phyloP scores from a whole-genome alignment of 2,329 filamentous ascomycete genomes.

The Drechslerella stenobrocha region DNA sequence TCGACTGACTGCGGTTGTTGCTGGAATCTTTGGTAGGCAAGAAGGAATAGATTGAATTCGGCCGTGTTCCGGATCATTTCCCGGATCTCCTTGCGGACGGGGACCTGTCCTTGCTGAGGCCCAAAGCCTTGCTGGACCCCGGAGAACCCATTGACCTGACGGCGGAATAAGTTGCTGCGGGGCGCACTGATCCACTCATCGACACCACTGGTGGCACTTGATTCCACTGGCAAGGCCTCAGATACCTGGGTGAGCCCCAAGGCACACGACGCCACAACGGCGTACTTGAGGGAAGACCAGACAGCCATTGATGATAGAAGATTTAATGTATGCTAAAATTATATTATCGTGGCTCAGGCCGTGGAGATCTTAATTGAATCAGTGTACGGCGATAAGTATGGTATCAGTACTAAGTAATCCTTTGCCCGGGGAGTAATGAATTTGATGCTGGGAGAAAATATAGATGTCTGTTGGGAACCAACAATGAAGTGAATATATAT shows the following conservation, averaged over 20 bases:
- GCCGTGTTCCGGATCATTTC: constrained; percentile 24
- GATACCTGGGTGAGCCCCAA: constrained; percentile 31
- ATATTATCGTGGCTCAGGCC: not conserved
- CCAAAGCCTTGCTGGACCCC: constrained; percentile 28
- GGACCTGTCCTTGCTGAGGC: constrained; percentile 22
- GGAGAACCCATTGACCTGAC: constrained; percentile 21
- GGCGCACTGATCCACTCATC: constrained; percentile 26
- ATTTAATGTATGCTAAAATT: constrained; percentile 5
- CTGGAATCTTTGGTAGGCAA: constrained; percentile 74
- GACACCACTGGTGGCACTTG: not conserved
- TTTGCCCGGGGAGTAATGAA: not conserved
- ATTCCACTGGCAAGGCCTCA: constrained; percentile 24
- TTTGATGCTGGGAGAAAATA: not conserved
- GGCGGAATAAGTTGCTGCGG: constrained; percentile 17
- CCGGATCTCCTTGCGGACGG: constrained; percentile 40
- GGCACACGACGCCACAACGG: constrained; percentile 36
- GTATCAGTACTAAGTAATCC: too few relatives aligned
- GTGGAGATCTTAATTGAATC: too few relatives aligned
- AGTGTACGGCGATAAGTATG: too few relatives aligned
- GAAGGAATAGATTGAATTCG: constrained; percentile 68
- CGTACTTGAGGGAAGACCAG: constrained; percentile 40
- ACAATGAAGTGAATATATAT: not conserved
- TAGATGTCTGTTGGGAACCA: too few relatives aligned
- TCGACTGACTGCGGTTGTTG: constrained; percentile 66
- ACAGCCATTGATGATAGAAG: constrained; percentile 27